Evolutionary conservation across 1,139 yeast genomes (phyloP).

Genomic region (Groenewaldozyma sp.): DNA sequence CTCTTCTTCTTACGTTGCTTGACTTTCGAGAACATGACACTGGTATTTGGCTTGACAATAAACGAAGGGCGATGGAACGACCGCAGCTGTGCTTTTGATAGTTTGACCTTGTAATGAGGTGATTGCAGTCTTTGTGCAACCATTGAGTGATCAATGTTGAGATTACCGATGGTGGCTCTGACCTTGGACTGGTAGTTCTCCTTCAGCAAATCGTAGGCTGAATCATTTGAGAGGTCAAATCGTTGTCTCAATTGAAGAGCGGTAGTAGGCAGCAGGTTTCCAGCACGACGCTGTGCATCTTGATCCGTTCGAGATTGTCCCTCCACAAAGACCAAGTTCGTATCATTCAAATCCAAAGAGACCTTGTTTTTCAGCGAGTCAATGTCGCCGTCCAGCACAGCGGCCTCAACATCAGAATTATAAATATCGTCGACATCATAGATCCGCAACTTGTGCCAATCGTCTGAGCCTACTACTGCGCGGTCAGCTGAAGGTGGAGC

Average conservation of each 20-base stretch:
- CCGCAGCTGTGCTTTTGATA: conserved; percentile 62
- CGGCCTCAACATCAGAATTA: conserved; percentile 58
- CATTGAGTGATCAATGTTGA: conserved; percentile 82
- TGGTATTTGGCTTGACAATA: conserved; percentile 66
- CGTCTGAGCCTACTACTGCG: not conserved
- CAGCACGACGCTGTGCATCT: conserved; percentile 9
- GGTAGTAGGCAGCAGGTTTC: conserved; percentile 36
- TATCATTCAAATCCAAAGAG: conserved; percentile 79
- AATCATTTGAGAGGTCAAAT: conserved; percentile 83
- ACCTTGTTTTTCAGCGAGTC: conserved; percentile 33
- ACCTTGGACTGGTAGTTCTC: conserved; percentile 86
- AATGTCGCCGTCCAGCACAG: conserved; percentile 66
- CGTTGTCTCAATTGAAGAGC: conserved; percentile 43
- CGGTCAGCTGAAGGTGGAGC: conserved; percentile 1
- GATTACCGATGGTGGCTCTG: conserved; percentile 85
- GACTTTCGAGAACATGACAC: conserved; percentile 63
- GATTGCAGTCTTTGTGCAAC: conserved; percentile 84
- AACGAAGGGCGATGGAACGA: conserved; percentile 76
- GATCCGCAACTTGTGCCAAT: conserved; percentile 9
- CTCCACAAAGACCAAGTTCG: conserved; percentile 59
- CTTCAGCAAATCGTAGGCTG: conserved; percentile 70
- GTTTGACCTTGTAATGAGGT: conserved; percentile 80
- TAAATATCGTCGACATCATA: conserved; percentile 17
- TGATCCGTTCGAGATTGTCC: conserved; percentile 18
- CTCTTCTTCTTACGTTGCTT: conserved; percentile 80